Conservation (phyloP, 495 filamentous ascomycete species). For the Penicillium herquei region DNA sequence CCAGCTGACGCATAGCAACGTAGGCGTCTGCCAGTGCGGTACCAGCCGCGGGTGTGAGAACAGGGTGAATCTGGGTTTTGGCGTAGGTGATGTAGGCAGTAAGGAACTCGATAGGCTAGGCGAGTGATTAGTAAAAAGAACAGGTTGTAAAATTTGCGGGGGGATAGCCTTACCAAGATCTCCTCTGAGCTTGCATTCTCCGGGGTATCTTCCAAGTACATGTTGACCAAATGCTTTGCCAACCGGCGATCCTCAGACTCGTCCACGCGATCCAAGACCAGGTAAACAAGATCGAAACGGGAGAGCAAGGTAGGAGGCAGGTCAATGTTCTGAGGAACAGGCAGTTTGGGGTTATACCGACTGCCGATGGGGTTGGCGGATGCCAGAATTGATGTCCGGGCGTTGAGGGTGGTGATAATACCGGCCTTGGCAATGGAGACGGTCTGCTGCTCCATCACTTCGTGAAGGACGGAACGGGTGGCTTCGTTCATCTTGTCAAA, state of each 20-base stretch:
- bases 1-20: constrained; percentile 93
- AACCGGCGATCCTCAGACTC: constrained; percentile 83
- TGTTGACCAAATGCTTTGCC: constrained; percentile 88
- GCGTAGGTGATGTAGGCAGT: constrained; percentile 98
- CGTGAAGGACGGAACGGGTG: constrained; percentile 92
- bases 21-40: constrained; percentile 81
- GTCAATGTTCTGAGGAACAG: constrained; percentile 97
- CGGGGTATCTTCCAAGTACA: constrained; percentile 95
- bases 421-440: constrained; percentile 98
- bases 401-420: constrained; percentile 98
- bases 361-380: constrained; percentile 98
- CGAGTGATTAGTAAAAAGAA: not conserved
- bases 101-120: constrained; percentile 85
- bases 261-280: constrained; percentile 90
- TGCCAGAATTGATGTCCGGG: constrained; percentile 87
- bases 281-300: constrained; percentile 94
- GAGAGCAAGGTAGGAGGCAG: constrained; percentile 92
- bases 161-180: constrained; percentile 63
- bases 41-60: constrained; percentile 72
- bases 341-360: constrained; percentile 92
- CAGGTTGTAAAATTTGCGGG: no score
- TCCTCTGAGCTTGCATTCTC: constrained; percentile 76
- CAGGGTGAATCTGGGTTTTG: constrained; percentile 79
- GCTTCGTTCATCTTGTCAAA: constrained; percentile 99
- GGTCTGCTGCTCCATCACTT: constrained; percentile 99